Evolutionary conservation across 306 rosid genomes (phyloP).

Genomic region (Trifolium pratense): DNA sequence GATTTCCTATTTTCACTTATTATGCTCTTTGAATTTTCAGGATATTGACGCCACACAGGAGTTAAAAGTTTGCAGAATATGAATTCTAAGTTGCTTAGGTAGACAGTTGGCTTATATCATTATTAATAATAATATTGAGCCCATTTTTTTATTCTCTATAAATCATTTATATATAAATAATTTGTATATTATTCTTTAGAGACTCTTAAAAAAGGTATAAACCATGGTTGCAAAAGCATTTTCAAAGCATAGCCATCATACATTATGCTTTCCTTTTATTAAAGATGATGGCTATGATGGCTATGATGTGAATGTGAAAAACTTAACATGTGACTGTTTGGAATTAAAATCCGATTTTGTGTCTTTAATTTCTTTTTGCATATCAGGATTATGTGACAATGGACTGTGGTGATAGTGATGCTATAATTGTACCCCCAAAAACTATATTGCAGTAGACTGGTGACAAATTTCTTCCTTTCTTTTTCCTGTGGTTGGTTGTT

Average conservation of each 20-base stretch:
- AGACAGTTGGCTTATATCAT: too few relatives aligned
- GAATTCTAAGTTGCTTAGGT: constrained; percentile 74
- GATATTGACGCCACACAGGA: constrained; percentile 52
- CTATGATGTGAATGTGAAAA: constrained; percentile 30
- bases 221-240: not conserved
- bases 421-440: too few relatives aligned
- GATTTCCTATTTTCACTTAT: constrained; percentile 39
- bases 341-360: too few relatives aligned
- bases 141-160: too few relatives aligned
- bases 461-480: too few relatives aligned
- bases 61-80: constrained; percentile 64
- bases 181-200: not conserved
- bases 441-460: too few relatives aligned
- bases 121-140: constrained; percentile 1
- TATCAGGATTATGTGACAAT: too few relatives aligned
- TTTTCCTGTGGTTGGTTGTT: constrained; percentile 35
- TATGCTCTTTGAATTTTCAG: constrained; percentile 52
- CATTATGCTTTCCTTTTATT: too few relatives aligned
- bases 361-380: too few relatives aligned
- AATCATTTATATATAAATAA: not conserved
- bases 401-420: too few relatives aligned
- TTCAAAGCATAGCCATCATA: too few relatives aligned
- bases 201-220: not conserved
- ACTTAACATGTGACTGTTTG: not conserved
- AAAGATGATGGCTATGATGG: too few relatives aligned